These are phyloP conservation scores for Trypanosoma avium DNA, from an alignment of 208 protist species.

Conservation along the genomic window DNA sequence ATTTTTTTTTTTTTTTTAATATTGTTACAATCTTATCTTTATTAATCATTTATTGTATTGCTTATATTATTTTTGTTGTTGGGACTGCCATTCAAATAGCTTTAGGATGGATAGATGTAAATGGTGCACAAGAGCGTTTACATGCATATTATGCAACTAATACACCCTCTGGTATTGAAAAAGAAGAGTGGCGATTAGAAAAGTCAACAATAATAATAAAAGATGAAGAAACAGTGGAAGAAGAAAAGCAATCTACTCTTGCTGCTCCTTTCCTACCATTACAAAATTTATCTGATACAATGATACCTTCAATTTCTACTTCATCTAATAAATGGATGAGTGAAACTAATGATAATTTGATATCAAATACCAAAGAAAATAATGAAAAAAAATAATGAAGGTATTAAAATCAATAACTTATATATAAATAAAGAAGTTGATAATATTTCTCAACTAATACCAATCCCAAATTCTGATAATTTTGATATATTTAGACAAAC, in stretches of 20 bases:
- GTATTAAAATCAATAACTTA: background rate
- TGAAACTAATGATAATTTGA: background rate
- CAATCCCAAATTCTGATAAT: background rate
- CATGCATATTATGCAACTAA: conserved; percentile 41
- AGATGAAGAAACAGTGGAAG: background rate
- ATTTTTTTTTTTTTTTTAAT: conserved; percentile 40
- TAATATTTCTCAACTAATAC: background rate
- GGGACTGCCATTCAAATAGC: conserved; percentile 30
- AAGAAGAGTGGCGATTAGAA: background rate
- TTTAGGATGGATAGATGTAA: conserved; percentile 30
- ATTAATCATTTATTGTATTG: conserved; percentile 38
- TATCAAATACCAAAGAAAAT: background rate
- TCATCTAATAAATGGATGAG: background rate
- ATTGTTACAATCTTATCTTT: conserved; percentile 22
- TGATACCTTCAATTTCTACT: background rate
- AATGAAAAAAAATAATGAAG: background rate
- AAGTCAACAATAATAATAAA: background rate
- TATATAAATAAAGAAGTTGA: background rate
- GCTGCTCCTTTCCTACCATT: background rate
- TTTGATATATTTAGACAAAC: conserved; percentile 12
- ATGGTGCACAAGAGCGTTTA: conserved; percentile 23
- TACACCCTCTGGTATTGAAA: conserved; percentile 21
- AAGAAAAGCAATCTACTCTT: background rate
- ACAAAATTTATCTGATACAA: background rate
- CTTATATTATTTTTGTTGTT: conserved; percentile 30